Conservation (phyloP, 2,329 filamentous ascomycete species). For the Graphilbum ipis-grandicollis region DNA sequence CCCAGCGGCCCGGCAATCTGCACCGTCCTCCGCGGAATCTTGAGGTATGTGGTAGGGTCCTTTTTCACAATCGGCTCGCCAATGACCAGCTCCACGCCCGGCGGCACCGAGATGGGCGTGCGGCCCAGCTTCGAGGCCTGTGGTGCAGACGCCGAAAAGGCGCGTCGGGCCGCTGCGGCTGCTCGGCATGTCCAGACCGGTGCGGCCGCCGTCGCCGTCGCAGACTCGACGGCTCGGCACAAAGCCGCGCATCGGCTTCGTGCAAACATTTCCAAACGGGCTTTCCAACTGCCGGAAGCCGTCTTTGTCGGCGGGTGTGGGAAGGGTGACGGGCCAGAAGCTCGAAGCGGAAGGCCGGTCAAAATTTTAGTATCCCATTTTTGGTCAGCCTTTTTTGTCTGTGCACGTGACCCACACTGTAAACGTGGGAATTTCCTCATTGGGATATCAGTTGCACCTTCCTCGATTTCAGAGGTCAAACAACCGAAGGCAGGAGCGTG, state of each 20-base stretch:
- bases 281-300: background rate
- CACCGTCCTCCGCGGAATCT: slow-evolving; percentile 47
- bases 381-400: too few relatives aligned
- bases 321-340: too few relatives aligned
- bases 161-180: background rate
- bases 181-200: background rate
- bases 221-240: slow-evolving; percentile 33
- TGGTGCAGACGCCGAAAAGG: slow-evolving; percentile 54
- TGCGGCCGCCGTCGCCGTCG: slow-evolving; percentile 17
- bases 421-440: slow-evolving; percentile 4
- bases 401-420: background rate
- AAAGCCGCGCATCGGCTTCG: slow-evolving; percentile 43
- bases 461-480: slow-evolving; percentile 1
- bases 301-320: too few relatives aligned
- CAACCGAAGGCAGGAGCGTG: too few relatives aligned
- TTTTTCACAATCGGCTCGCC: slow-evolving; percentile 40
- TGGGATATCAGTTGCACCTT: slow-evolving; percentile 5
- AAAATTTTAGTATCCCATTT: slow-evolving; percentile 7
- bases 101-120: slow-evolving; percentile 63
- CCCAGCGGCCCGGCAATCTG: slow-evolving; percentile 69
- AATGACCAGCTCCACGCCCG: slow-evolving; percentile 62
- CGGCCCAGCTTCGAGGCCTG: slow-evolving; percentile 70
- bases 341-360: too few relatives aligned
- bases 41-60: slow-evolving; percentile 40
- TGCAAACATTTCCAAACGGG: slow-evolving; percentile 36